Evolutionary conservation across 2,329 filamentous ascomycete species (phyloP), one percentile per base, ranked within the genome.

Genomic region (Monilinia laxa): DNA sequence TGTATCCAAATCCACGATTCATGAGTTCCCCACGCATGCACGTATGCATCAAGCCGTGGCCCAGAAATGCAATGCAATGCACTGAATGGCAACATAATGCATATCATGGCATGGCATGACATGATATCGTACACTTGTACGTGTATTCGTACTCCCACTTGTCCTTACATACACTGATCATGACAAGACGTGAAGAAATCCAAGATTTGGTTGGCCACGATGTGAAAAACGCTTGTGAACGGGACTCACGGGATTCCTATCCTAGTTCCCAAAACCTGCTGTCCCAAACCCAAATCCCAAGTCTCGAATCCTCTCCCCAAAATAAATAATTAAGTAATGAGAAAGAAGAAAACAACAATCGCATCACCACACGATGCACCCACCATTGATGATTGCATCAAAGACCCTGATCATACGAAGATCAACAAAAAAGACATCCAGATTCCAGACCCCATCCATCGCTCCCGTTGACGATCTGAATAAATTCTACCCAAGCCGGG

Each of bases 21-120:
- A 51, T 25, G 47, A 51, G 23, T 11, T n/a, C 47, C 47, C 47
- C 47, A 23, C 47, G 47, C n/a, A 49, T 23, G 10, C 47, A 51
- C 10, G 23, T n/a, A 14, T 25, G 10, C 47, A 51, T 51, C 47
- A 51, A 51, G n/a, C 47, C n/a, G 23, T 25, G 11, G n/a, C 11
- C 47, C n/a, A 25, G 23, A 51, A 11, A 51, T 51, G n/a, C n/a
- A 51, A 51, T 51, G 47, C 47, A 51, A 51, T 51, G 47, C n/a
- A 14, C 45, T n/a, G 16, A 7, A n/a, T n/a, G 16, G 45, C 45
- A 47, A 20, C 45, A 23, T 23, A 51, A 51, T 51, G 47, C 47
- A 51, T 51, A 51, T 51, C 47, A 51, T 18, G 18, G 9, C 45
- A 51, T 18, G 18, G 9, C 45, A 47, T 18, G 18, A 47, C 18